phyloP scores from a whole-genome alignment of 2,329 filamentous ascomycete genomes.

The Didymellaceae sp. region DNA sequence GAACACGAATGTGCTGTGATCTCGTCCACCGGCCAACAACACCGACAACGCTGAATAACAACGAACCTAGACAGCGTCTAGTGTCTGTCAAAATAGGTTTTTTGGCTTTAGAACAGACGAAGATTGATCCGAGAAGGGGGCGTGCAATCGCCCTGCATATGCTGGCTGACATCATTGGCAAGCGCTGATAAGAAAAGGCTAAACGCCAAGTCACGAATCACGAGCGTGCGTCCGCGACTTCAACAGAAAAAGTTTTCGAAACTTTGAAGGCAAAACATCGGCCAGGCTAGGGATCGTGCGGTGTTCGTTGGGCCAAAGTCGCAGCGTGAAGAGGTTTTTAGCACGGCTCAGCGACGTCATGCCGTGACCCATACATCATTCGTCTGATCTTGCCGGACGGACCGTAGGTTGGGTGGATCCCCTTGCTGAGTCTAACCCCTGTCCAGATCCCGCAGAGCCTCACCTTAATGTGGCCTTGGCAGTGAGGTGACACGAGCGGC shows the following conservation, averaged over 20 bases:
- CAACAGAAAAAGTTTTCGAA: slow-evolving; percentile 15
- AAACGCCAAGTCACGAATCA: slow-evolving; percentile 7
- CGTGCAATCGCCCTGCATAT: slow-evolving; percentile 1
- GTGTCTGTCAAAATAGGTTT: too few relatives aligned
- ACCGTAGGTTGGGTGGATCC: slow-evolving; percentile 8
- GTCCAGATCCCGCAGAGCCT: slow-evolving; percentile 22
- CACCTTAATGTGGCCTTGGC: slow-evolving; percentile 15
- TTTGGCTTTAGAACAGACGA: background rate
- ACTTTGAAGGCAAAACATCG: background rate
- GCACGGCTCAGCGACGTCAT: slow-evolving; percentile 17
- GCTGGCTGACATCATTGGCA: slow-evolving; percentile 11
- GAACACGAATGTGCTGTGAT: slow-evolving; percentile 1
- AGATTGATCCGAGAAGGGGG: background rate
- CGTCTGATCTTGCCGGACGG: slow-evolving; percentile 16
- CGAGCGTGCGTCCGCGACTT: slow-evolving; percentile 7
- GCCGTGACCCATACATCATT: slow-evolving; percentile 12
- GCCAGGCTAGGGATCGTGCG: slow-evolving; percentile 3
- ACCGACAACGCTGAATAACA: background rate
- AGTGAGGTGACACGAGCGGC: background rate
- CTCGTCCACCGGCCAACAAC: slow-evolving; percentile 1
- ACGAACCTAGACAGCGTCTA: too few relatives aligned
- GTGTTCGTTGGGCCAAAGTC: background rate
- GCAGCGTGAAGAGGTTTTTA: background rate
- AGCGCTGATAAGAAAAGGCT: too few relatives aligned
- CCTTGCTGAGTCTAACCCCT: slow-evolving; percentile 2